A percentile compares a stretch with the other conserved stretches of the same genome.
These are phyloP conservation scores for Orychophragmus violaceus DNA, from an alignment of 345 rosid genomes.

Conservation along the genomic window DNA sequence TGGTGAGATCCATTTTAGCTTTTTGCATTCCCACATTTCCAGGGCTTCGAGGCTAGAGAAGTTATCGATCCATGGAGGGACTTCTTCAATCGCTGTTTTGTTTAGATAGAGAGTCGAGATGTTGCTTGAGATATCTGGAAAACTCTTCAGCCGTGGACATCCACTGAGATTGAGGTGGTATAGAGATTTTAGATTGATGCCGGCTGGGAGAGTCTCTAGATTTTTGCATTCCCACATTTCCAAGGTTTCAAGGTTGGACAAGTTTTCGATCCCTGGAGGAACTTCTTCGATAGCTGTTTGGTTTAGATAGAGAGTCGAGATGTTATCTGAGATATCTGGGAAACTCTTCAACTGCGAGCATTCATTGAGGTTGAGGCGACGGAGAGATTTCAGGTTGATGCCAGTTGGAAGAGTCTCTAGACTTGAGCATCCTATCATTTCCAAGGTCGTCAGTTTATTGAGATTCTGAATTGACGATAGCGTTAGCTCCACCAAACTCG, in stretches of 20 bases:
- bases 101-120: not conserved
- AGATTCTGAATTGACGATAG: constrained; percentile 7
- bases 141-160: constrained; percentile 16
- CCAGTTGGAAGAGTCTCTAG: not conserved
- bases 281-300: constrained; percentile 15
- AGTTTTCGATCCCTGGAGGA: constrained; percentile 1
- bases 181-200: constrained; percentile 1
- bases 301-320: not conserved
- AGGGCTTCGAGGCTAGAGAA: not conserved
- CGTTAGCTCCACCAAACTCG: constrained; percentile 7
- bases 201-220: not conserved
- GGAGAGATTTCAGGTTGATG: constrained; percentile 1
- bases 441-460: constrained; percentile 3
- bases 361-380: not conserved
- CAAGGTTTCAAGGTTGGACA: not conserved
- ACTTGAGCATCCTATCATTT: constrained; percentile 2
- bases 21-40: constrained; percentile 11
- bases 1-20: constrained; percentile 3
- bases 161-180: constrained; percentile 9
- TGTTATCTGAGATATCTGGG: constrained; percentile 16
- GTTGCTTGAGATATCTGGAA: constrained; percentile 19
- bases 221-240: constrained; percentile 5
- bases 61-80: constrained; percentile 4
- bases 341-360: constrained; percentile 24
- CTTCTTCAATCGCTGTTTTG: constrained; percentile 9